These are phyloP conservation scores for Leptodontidium sp. DNA, from an alignment of 2,329 filamentous ascomycete species.

Conservation along the genomic window DNA sequence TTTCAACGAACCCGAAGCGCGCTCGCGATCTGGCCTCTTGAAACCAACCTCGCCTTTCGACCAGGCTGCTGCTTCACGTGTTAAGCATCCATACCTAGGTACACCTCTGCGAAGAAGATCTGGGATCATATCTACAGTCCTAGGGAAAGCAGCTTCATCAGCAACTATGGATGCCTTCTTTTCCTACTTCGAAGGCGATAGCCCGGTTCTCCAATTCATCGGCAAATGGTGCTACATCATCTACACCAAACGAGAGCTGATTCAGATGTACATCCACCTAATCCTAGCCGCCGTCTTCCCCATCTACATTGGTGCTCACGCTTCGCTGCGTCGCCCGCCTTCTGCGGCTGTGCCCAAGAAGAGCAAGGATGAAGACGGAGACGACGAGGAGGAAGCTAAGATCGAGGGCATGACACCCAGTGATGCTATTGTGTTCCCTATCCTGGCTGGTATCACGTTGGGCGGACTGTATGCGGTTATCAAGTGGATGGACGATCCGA, in stretches of 20 bases:
- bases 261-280: constrained; percentile 56
- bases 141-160: neutral
- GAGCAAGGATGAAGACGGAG: constrained; percentile 54
- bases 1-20: neutral
- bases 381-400: constrained; percentile 64
- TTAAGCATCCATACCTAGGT: neutral
- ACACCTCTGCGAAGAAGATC: neutral
- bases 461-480: constrained; percentile 86
- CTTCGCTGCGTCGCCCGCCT: constrained; percentile 82
- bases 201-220: constrained; percentile 38
- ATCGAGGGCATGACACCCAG: constrained; percentile 76
- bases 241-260: constrained; percentile 38
- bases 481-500: constrained; percentile 84
- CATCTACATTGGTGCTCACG: constrained; percentile 85
- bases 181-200: constrained; percentile 36
- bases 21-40: constrained; percentile 11
- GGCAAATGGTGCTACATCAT: constrained; percentile 38
- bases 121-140: neutral
- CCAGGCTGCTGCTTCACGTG: constrained; percentile 16
- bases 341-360: constrained; percentile 71
- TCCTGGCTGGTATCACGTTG: constrained; percentile 77
- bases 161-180: constrained; percentile 33
- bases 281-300: constrained; percentile 77
- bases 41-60: neutral
- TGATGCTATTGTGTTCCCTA: constrained; percentile 85